Evolutionary conservation across 106 monocot species (phyloP).

Genomic region (Dactylorhiza incarnata): DNA sequence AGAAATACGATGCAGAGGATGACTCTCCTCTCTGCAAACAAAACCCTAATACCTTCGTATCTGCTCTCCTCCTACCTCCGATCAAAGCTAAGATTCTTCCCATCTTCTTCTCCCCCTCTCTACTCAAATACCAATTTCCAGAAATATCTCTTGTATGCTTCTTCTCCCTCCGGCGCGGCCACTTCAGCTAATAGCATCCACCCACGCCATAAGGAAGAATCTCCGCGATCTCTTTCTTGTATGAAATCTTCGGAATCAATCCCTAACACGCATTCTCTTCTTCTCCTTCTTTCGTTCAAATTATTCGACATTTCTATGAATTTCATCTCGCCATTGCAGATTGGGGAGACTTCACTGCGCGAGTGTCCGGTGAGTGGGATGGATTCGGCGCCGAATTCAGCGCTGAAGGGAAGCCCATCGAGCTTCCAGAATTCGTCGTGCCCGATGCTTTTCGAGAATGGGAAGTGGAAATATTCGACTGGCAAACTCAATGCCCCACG

Average conservation of each 20-base stretch:
- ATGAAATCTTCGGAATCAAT: not conserved
- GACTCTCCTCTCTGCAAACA: not conserved
- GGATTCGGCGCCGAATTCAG: conserved; percentile 85
- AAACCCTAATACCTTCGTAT: not conserved
- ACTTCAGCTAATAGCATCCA: conserved; percentile 6
- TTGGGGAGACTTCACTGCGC: conserved; percentile 63
- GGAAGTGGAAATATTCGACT: conserved; percentile 80
- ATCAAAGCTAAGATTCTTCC: conserved; percentile 7
- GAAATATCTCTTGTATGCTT: conserved; percentile 2
- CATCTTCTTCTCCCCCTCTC: not conserved
- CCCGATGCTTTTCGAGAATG: conserved; percentile 87
- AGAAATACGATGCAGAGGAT: not conserved
- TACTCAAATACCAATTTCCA: conserved; percentile 4
- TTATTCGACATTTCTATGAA: not conserved
- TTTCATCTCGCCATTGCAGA: conserved; percentile 16
- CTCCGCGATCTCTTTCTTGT: not conserved
- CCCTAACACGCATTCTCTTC: not conserved
- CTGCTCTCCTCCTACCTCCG: conserved; percentile 5
- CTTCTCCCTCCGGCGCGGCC: conserved; percentile 11
- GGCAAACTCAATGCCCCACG: conserved; percentile 97
- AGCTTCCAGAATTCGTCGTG: conserved; percentile 88
- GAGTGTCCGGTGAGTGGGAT: conserved; percentile 95
- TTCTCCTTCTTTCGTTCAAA: not conserved
- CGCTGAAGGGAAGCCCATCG: conserved; percentile 41
- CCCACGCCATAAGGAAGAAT: not conserved